These are phyloP conservation scores for Candida glaebosa DNA, from an alignment of 805 yeast species.

Conservation along the genomic window DNA sequence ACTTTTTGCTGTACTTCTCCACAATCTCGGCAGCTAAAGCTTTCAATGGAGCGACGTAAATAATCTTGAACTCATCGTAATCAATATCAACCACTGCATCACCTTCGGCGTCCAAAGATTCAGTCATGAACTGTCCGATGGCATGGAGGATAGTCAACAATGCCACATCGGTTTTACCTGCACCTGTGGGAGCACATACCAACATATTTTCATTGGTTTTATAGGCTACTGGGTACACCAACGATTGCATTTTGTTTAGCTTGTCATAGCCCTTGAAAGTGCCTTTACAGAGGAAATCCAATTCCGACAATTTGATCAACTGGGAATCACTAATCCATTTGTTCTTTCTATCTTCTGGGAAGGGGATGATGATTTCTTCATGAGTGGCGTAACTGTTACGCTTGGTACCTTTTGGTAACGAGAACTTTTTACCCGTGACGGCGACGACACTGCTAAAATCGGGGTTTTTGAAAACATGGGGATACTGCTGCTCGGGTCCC, in stretches of 20 bases:
- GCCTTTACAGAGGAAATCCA: slow-evolving; percentile 78
- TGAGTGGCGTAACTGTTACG: slow-evolving; percentile 56
- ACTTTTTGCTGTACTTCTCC: slow-evolving; percentile 74
- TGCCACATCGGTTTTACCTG: slow-evolving; percentile 96
- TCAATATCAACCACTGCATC: slow-evolving; percentile 57
- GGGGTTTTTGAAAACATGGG: slow-evolving; percentile 78
- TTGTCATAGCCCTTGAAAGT: slow-evolving; percentile 78
- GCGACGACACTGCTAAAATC: slow-evolving; percentile 66
- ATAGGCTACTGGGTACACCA: slow-evolving; percentile 90
- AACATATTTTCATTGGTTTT: slow-evolving; percentile 92
- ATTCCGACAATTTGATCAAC: slow-evolving; percentile 53
- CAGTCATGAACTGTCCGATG: slow-evolving; percentile 65
- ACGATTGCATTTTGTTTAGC: slow-evolving; percentile 82
- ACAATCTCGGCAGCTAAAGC: slow-evolving; percentile 98
- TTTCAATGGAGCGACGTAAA: slow-evolving; percentile 89
- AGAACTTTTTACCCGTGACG: slow-evolving; percentile 74
- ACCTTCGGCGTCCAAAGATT: slow-evolving; percentile 42
- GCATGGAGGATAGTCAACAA: slow-evolving; percentile 75
- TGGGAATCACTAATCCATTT: slow-evolving; percentile 40
- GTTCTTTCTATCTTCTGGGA: slow-evolving; percentile 49
- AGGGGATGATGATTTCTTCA: slow-evolving; percentile 85
- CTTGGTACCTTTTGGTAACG: slow-evolving; percentile 79
- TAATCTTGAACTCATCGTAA: slow-evolving; percentile 82
- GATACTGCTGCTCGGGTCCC: slow-evolving; percentile 53
- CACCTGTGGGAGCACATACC: slow-evolving; percentile 97